Evolutionary conservation across 2,329 filamentous ascomycete species (phyloP), one percentile per base, ranked within the genome.

Genomic region (Fusarium ambrosium): DNA sequence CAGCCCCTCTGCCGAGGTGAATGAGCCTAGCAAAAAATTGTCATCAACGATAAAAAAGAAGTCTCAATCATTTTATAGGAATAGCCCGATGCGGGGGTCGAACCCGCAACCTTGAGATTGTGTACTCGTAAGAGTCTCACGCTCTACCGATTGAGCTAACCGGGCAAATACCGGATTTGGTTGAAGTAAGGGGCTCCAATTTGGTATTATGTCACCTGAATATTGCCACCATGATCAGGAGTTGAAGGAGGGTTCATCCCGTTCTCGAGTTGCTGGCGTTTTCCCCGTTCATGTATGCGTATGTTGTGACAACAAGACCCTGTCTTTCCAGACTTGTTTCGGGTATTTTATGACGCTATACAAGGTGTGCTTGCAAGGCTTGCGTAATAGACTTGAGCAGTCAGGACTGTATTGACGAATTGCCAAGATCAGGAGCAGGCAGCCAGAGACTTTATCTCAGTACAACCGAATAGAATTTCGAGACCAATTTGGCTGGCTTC

Each of bases 51-150:
- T 24, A 29, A 29, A 32, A 51, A 53, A 29, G 14, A 51, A n/a
- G 29, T 10, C 20, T 45, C 43, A 48, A 48, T 48, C 43, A 24
- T 27, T 48, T 32, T 18, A 16, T 4, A 20, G 3, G 14, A 14
- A 7, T 41, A 83, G 81, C 80, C 82, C 82, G 79, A 83, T 80
- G 82, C 80, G 82, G 82, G 82, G 82, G 81, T 87, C 86, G 86
- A 88, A 89, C 88, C 85, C 85, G 84, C 86, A 88, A 84, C 86
- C 86, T 88, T 87, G 85, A 88, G 86, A 87, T 87, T 6, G 43
- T 14, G 43, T 48, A 48, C 43, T 48, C 43, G 16, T 88, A 88
- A 88, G 89, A 91, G 90, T 91, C 90, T 90, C 87, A 90, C 89
- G 89, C 89, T 92, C 89, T 92, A 91, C 78, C 76, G 74, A 80